Evolutionary conservation across 208 protist species (phyloP).

Genomic region (Naegleria lovaniensis): DNA sequence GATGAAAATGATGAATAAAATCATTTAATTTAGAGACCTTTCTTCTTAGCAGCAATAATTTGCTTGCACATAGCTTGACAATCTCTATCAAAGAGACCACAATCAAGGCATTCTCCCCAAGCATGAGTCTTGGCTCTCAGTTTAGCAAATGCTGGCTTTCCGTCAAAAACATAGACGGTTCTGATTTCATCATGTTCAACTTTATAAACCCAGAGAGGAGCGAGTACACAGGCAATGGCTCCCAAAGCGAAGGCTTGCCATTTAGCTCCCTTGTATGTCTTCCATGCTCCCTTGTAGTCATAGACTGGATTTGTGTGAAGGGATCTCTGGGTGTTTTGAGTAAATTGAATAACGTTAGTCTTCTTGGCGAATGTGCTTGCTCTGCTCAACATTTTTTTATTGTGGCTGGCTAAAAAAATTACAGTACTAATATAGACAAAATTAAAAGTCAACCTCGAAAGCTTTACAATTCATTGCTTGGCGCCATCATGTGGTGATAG

Average conservation of each 20-base stretch:
- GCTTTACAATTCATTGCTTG: background rate
- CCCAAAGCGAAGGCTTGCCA: background rate
- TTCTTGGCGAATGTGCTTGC: background rate
- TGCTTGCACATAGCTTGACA: background rate
- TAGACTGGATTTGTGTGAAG: slow-evolving; percentile 6
- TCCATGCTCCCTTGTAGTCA: background rate
- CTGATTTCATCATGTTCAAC: background rate
- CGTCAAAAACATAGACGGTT: slow-evolving; percentile 12
- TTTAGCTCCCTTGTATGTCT: background rate
- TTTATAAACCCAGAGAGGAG: background rate
- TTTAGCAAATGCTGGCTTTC: background rate
- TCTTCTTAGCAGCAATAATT: background rate
- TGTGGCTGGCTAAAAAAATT: background rate
- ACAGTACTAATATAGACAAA: background rate
- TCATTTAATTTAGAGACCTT: background rate
- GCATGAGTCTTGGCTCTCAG: background rate
- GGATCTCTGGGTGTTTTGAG: background rate
- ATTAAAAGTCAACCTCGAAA: background rate
- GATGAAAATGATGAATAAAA: background rate
- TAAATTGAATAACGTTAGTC: background rate
- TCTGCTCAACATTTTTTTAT: background rate
- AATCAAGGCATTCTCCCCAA: background rate
- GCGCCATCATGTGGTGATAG: no score
- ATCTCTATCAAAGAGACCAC: background rate
- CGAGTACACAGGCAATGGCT: background rate